Base-by-base conservation (phyloP, 2,329 filamentous ascomycete species). In the Thelonectria blattea region DNA sequence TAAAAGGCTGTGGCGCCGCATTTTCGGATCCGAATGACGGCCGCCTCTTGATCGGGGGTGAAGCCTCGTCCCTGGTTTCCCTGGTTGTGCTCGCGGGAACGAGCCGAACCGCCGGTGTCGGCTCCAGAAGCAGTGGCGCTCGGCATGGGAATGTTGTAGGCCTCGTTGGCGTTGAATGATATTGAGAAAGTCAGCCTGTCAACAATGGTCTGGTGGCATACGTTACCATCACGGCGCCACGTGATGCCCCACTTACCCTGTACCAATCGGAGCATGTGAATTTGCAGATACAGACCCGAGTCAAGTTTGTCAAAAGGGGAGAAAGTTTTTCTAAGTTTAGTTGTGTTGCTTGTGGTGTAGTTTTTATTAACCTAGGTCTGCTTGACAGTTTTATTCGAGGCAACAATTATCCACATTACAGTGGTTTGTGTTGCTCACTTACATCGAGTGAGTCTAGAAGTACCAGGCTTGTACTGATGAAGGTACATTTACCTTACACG, bases 1-100 rank as follows among this genome's bases (percentile, higher is more conserved):
- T 99, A 99, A 78, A 96, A 99, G 17, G 92, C 92, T 4, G 93
- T 97, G 20, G 91, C 81, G 41, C 85, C 83, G 79, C 95, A 99
- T 80, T 85, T 87, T 67, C 91, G 88, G 74, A 99, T 95, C 66
- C 95, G 88, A 70, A 96, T 80, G 32, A 99, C 95, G 24, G 94
- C 94, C 2, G 91, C 89, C 76, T 96, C 95, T 74, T 99, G 95
- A 70, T 97, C 93, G 30, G 86, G 82, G 1, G 95, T 99, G 78
- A 88, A 97, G 73, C 91, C 85, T 69, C 91, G 88, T 60, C 87
- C 87, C 67, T 89, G 86, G 76, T 89, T 90, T 66, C 90, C 90
- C 74, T 93, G 90, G 74, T 91, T 89, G 78, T 93, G 90, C 59
- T 88, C 83, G 70, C 88, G 87, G 68, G 76, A 76, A 58, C 81